Base-by-base conservation (phyloP, 1,284 basidiomycete genomes). In the Leccinum solheimii region DNA sequence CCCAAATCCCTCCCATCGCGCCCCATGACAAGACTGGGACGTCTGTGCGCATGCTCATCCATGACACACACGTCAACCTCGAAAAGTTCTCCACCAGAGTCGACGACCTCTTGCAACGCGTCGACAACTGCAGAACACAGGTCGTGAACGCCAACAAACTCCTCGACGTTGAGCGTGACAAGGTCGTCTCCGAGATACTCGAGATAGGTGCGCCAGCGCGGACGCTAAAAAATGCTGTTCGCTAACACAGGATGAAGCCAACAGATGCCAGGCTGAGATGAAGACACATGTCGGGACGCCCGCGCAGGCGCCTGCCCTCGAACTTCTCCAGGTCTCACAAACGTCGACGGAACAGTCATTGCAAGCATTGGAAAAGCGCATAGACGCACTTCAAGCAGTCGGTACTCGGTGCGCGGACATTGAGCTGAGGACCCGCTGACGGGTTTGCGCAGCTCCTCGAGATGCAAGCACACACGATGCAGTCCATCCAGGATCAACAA, bases 1-100 rank as follows among this genome's bases (percentile, higher is more conserved):
- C 65, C 1, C 63, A 64, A 56, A 67, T 73, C 5, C 69, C 72
- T 10, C 78, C 83, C 16, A 68, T 82, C 23, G 79, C 79, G 1
- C 87, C 87, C 6, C 66, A 82, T 26, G 87, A 90, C 74, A 88
- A 82, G 66, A 81, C 81, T 10, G 83, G 80, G 14, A 86, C 86
- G 2, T 87, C 88, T 8, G 85, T 86, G 73, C 81, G 86, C 30
- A 81, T 90, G 64, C 79, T 90, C 10, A 75, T 90, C 8, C 83
- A 88, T 63, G 87, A 90, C 70, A 88, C 86, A 0, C 86, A 88
- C 63, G 80, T 80, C 11, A 82, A 84, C 60, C 78, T 89, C 51
- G 86, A 89, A 70, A 82, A 77, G 64, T 88, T 88, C 65, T 81
- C 83, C 0, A 74, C 75, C 16, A 77, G 79, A 45, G 79, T 84